phyloP scores from a whole-genome alignment of 2,329 filamentous ascomycete genomes.

The Bipolaris victoriae region DNA sequence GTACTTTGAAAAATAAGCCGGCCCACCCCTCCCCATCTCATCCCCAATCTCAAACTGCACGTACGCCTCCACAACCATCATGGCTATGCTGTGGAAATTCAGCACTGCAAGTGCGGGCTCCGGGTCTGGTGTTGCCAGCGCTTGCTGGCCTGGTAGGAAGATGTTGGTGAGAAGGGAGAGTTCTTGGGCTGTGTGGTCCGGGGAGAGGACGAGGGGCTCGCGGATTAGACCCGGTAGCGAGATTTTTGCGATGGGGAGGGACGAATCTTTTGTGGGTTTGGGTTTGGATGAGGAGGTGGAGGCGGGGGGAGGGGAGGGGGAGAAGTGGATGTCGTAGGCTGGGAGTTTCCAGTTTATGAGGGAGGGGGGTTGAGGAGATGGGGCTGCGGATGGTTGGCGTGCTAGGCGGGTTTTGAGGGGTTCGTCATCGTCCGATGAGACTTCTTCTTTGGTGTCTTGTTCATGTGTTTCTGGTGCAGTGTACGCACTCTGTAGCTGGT shows the following conservation, averaged over 20 bases:
- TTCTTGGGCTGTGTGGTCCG: constrained; percentile 35
- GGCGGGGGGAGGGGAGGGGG: constrained; percentile 6
- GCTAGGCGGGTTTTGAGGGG: constrained; percentile 19
- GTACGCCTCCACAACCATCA: constrained; percentile 41
- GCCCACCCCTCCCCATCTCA: constrained; percentile 10
- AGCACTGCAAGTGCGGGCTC: constrained; percentile 32
- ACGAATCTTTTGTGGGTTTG: constrained; percentile 4
- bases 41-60: constrained; percentile 36
- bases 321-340: constrained; percentile 21
- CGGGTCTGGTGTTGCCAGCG: constrained; percentile 23
- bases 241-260: constrained; percentile 35
- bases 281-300: no score
- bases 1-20: not conserved
- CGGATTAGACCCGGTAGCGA: constrained; percentile 48
- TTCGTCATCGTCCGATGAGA: constrained; percentile 26
- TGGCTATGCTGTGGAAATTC: constrained; percentile 43
- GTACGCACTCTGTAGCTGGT: no score
- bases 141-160: constrained; percentile 38
- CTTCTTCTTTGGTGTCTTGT: not conserved
- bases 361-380: not conserved
- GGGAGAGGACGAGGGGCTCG: constrained; percentile 37
- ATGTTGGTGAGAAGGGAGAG: constrained; percentile 34
- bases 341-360: constrained; percentile 30
- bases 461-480: not conserved
- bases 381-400: constrained; percentile 10